phyloP scores from a whole-genome alignment of 495 filamentous ascomycete genomes.

The Xylaria scruposa region DNA sequence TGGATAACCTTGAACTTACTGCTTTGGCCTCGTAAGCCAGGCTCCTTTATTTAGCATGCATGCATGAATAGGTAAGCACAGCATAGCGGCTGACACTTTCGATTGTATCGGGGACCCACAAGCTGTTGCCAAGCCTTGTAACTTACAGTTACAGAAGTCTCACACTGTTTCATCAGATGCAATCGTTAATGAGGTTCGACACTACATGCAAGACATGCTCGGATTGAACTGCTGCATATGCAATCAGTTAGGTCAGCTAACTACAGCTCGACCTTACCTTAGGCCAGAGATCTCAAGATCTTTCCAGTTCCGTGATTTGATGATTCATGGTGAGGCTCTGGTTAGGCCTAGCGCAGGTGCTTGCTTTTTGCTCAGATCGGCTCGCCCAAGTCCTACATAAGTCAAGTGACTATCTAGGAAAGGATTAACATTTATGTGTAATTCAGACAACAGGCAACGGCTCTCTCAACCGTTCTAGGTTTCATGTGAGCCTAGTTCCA shows the following conservation, averaged over 20 bases:
- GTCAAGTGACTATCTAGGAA: no score
- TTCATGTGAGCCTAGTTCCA: no score
- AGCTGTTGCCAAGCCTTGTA: slow-evolving; percentile 1
- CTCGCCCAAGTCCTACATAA: no score
- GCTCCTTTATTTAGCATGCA: slow-evolving; percentile 13
- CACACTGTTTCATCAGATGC: slow-evolving; percentile 4
- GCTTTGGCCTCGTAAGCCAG: not conserved
- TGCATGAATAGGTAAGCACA: not conserved
- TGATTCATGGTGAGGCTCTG: no score
- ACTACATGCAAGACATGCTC: not conserved
- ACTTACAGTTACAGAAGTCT: not conserved
- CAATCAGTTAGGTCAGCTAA: not conserved
- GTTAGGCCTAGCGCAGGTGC: no score
- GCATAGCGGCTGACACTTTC: slow-evolving; percentile 7
- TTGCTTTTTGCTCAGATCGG: no score
- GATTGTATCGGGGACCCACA: not conserved
- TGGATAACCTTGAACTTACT: not conserved
- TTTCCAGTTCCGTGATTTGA: no score
- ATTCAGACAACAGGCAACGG: no score
- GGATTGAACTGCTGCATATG: not conserved
- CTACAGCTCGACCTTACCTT: not conserved
- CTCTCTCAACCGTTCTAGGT: no score
- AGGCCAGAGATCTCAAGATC: not conserved
- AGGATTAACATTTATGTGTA: no score
- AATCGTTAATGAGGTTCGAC: not conserved